Evolutionary conservation across 805 yeast species (phyloP).

Genomic region (Saccharomycopsis sp.): DNA sequence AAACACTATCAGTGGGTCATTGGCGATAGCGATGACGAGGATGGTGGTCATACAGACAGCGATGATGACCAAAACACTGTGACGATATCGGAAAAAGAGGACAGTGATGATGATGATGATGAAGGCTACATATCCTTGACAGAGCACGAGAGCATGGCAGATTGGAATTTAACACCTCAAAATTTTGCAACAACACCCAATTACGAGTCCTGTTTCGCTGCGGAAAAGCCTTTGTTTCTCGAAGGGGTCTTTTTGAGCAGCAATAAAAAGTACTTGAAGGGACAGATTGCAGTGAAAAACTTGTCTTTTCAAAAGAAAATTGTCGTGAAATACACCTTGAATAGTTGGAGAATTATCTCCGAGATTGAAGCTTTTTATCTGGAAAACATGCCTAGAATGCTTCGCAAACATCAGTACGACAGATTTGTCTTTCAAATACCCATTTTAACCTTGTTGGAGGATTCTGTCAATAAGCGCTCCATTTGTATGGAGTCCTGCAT

Average conservation of each 20-base stretch:
- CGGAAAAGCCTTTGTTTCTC: slow-evolving; percentile 41
- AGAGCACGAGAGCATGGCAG: slow-evolving; percentile 14
- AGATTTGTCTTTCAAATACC: slow-evolving; percentile 61
- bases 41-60: slow-evolving; percentile 18
- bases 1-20: slow-evolving; percentile 17
- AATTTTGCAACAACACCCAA: slow-evolving; percentile 24
- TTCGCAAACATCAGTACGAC: slow-evolving; percentile 50
- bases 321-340: slow-evolving; percentile 63
- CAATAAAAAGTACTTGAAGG: slow-evolving; percentile 52
- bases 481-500: slow-evolving; percentile 43
- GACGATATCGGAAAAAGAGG: too few species aligned
- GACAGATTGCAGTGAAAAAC: slow-evolving; percentile 74
- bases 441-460: slow-evolving; percentile 34
- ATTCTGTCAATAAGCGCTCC: slow-evolving; percentile 22
- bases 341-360: slow-evolving; percentile 67
- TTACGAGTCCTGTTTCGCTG: slow-evolving; percentile 19
- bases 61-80: slow-evolving; percentile 22
- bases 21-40: slow-evolving; percentile 21
- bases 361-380: slow-evolving; percentile 59
- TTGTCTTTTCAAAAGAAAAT: slow-evolving; percentile 59
- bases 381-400: slow-evolving; percentile 43
- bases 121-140: neutral
- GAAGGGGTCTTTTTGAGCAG: slow-evolving; percentile 54
- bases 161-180: slow-evolving; percentile 27
- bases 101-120: slow-evolving; percentile 22